These are phyloP conservation scores for Zygoascus flipseniorum DNA, from an alignment of 805 yeast genomes.

Conservation along the genomic window DNA sequence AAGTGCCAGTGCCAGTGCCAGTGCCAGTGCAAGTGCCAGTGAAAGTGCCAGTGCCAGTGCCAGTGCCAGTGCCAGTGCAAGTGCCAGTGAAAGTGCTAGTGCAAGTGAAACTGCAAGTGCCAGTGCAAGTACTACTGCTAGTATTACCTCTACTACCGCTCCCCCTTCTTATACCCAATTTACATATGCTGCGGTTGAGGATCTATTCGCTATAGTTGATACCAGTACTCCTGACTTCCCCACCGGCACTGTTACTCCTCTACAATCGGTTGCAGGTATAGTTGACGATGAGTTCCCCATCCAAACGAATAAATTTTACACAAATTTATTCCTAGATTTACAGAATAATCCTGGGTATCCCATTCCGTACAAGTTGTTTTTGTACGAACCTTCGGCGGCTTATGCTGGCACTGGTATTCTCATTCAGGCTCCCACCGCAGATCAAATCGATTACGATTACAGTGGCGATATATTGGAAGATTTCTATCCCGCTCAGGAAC, in stretches of 20 bases:
- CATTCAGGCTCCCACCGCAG: constrained; percentile 45
- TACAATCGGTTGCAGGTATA: no score
- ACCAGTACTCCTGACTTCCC: no score
- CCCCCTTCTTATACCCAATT: no score
- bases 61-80: no score
- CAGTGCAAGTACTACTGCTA: neutral
- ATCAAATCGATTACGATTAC: constrained; percentile 35
- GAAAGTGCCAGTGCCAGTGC: no score
- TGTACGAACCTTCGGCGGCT: constrained; percentile 47
- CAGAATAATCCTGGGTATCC: constrained; percentile 68
- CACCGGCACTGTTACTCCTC: no score
- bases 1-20: no score
- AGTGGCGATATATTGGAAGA: neutral
- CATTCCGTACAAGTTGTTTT: constrained; percentile 72
- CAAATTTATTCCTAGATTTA: constrained; percentile 54
- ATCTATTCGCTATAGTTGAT: no score
- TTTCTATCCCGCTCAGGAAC: constrained; percentile 4
- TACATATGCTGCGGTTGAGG: no score
- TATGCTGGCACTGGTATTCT: constrained; percentile 54
- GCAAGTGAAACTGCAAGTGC: neutral
- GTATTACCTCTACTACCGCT: no score
- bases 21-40: no score
- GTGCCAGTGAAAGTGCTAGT: no score
- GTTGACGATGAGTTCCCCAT: constrained; percentile 27
- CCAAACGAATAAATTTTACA: constrained; percentile 63